phyloP scores from a whole-genome alignment of 352 stramenopile genomes.

The Globisporangium apiculatum region DNA sequence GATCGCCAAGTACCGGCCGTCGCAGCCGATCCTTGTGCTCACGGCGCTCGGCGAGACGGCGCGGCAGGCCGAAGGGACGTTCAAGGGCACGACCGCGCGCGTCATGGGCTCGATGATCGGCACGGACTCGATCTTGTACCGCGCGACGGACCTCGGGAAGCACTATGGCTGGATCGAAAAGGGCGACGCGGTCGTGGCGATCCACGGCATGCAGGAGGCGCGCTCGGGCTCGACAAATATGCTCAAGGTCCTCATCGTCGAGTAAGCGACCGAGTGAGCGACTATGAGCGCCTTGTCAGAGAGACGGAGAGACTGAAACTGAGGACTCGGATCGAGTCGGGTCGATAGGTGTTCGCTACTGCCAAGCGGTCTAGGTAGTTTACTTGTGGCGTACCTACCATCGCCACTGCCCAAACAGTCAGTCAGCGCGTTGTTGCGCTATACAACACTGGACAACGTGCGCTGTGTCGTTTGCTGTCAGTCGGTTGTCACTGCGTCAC shows the following conservation, averaged over 20 bases:
- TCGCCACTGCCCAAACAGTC: too few species aligned
- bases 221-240: constrained; percentile 88
- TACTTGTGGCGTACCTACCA: too few species aligned
- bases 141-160: constrained; percentile 82
- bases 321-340: too few species aligned
- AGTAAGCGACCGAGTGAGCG: constrained; percentile 29
- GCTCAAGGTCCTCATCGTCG: constrained; percentile 88
- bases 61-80: constrained; percentile 57
- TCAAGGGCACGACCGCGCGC: constrained; percentile 58
- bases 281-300: not conserved
- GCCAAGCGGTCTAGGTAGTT: too few species aligned
- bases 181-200: constrained; percentile 83
- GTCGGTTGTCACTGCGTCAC: too few species aligned
- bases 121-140: constrained; percentile 88
- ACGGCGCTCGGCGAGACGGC: constrained; percentile 55
- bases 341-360: too few species aligned
- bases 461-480: too few species aligned
- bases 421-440: too few species aligned
- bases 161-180: constrained; percentile 83
- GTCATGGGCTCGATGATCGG: constrained; percentile 86
- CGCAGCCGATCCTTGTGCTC: constrained; percentile 76
- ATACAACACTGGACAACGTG: too few species aligned
- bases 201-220: constrained; percentile 88
- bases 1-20: constrained; percentile 93
- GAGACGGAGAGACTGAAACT: too few species aligned